A percentile compares a stretch with the other conserved stretches of the same genome.
These are phyloP conservation scores for Stemphylium lycopersici DNA, from an alignment of 2,329 filamentous ascomycete genomes.

Conservation along the genomic window DNA sequence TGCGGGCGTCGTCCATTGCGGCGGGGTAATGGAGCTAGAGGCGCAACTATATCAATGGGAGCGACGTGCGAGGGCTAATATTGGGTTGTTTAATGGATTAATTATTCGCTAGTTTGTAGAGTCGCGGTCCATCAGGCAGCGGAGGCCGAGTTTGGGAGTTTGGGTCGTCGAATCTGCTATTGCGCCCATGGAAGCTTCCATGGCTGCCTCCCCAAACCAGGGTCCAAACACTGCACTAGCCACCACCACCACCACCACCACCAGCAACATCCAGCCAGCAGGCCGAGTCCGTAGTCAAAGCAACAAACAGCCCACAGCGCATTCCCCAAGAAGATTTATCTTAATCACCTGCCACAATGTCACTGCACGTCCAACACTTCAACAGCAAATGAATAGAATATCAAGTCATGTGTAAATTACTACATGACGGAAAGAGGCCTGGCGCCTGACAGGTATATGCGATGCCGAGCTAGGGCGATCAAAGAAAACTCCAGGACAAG, in stretches of 20 bases:
- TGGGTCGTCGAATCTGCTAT: background rate
- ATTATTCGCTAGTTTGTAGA: background rate
- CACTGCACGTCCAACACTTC: background rate
- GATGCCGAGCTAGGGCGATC: conserved; percentile 3
- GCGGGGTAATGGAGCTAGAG: conserved; percentile 24
- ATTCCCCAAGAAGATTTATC: background rate
- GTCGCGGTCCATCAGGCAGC: background rate
- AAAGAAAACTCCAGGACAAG: conserved; percentile 8
- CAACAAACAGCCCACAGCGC: background rate
- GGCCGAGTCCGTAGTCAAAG: background rate
- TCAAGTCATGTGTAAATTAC: conserved; percentile 9
- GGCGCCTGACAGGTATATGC: conserved; percentile 13
- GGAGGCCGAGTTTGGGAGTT: background rate
- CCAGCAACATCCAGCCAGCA: background rate
- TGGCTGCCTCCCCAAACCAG: conserved; percentile 8
- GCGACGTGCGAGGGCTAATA: background rate
- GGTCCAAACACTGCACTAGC: conserved; percentile 5
- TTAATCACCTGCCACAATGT: too few species aligned
- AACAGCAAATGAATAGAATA: background rate
- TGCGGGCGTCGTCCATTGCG: conserved; percentile 59
- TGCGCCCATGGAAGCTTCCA: conserved; percentile 13
- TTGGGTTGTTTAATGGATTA: background rate
- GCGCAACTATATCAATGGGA: background rate
- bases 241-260: too few species aligned
- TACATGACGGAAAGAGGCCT: conserved; percentile 13